phyloP scores from a whole-genome alignment of 2,329 filamentous ascomycete genomes.

The Aspergillus hortae region DNA sequence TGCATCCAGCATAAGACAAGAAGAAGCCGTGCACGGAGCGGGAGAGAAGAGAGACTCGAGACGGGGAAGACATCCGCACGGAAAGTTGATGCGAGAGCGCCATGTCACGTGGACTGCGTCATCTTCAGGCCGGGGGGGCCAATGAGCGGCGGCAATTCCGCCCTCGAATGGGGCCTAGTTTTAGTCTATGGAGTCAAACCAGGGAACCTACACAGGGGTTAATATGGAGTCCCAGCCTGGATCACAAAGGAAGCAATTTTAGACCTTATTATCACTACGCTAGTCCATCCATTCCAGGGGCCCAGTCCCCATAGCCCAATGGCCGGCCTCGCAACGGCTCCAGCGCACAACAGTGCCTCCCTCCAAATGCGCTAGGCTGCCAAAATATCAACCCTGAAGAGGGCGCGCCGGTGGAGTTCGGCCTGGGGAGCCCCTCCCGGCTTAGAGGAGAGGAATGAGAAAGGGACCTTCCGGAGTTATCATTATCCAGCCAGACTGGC shows the following conservation, averaged over 20 bases:
- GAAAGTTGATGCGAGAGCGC: background rate
- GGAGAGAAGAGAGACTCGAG: background rate
- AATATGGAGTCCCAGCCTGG: background rate
- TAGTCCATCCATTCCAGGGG: background rate
- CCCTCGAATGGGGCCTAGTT: too few species aligned
- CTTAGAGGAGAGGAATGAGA: background rate
- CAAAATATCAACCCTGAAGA: background rate
- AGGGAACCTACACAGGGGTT: too few species aligned
- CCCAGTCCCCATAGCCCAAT: background rate
- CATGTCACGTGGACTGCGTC: background rate
- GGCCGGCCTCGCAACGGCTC: background rate
- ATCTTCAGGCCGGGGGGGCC: background rate
- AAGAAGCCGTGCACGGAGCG: background rate
- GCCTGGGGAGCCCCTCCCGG: background rate
- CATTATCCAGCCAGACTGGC: too few species aligned
- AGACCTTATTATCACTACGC: background rate
- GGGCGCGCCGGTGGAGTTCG: background rate
- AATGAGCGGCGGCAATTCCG: too few species aligned
- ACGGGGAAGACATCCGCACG: background rate
- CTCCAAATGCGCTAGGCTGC: background rate
- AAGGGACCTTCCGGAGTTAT: background rate
- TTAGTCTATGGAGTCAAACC: too few species aligned
- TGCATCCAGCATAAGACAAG: background rate
- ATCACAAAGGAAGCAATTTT: background rate
- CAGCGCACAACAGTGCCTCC: too few species aligned